Percentiles rank a stretch among this genome's conserved stretches.
These are phyloP conservation scores for Zea luxurians DNA, from an alignment of 176 grass and related monocot genomes.

Conservation along the genomic window DNA sequence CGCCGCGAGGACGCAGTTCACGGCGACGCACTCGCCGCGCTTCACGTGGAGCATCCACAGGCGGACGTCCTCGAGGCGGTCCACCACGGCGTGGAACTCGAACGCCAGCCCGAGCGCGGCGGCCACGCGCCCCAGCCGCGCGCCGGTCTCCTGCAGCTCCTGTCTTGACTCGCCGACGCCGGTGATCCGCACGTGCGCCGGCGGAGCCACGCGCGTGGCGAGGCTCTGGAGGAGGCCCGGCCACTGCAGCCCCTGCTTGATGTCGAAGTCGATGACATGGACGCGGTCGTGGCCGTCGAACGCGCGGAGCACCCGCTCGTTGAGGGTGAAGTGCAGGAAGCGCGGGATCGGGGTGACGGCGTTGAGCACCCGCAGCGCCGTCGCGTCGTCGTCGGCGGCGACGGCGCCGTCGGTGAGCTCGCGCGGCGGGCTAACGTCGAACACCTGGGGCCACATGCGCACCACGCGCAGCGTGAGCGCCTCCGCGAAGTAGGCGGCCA, in stretches of 20 bases:
- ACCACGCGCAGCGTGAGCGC: conserved; percentile 63
- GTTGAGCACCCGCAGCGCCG: conserved; percentile 69
- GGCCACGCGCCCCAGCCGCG: conserved; percentile 59
- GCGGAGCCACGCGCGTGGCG: conserved; percentile 49
- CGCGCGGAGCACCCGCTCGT: conserved; percentile 65
- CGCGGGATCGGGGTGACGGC: conserved; percentile 69
- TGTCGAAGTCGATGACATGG: conserved; percentile 95
- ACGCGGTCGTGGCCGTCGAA: conserved; percentile 95
- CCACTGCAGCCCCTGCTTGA: conserved; percentile 98
- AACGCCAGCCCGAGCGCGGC: conserved; percentile 59
- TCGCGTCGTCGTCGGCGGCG: conserved; percentile 62
- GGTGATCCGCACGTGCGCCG: conserved; percentile 78
- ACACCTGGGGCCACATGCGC: conserved; percentile 66
- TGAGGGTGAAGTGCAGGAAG: conserved; percentile 88
- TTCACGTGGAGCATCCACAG: conserved; percentile 99
- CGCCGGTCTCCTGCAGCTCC: conserved; percentile 75
- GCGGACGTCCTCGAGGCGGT: conserved; percentile 89
- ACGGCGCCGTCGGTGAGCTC: conserved; percentile 52
- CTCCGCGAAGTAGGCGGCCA: conserved; percentile 86
- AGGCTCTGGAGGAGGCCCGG: conserved; percentile 85
- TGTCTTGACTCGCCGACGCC: conserved; percentile 81
- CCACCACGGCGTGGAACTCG: conserved; percentile 89
- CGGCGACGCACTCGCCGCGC: conserved; percentile 82
- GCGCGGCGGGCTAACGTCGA: conserved; percentile 62
- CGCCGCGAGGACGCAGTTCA: conserved; percentile 67